phyloP scores from a whole-genome alignment of 257 asterid genomes.

The Gentiana dahurica region DNA sequence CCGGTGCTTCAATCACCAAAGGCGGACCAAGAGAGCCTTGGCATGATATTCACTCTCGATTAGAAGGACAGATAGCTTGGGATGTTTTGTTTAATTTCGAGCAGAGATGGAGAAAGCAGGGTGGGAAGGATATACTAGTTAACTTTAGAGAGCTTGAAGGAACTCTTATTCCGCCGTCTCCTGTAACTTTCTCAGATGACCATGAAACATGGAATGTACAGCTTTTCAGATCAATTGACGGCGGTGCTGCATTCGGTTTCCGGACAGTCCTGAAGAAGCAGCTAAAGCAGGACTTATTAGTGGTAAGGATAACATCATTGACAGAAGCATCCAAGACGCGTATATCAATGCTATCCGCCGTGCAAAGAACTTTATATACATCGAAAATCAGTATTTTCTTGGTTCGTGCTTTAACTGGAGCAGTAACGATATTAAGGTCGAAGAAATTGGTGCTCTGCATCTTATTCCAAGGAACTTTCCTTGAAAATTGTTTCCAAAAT shows the following conservation, averaged over 20 bases:
- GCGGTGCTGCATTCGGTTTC: constrained; percentile 90
- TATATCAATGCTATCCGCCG: constrained; percentile 81
- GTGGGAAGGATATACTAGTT: constrained; percentile 57
- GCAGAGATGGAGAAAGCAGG: constrained; percentile 90
- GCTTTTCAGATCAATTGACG: constrained; percentile 76
- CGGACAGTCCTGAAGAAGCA: constrained; percentile 69
- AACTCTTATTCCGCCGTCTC: constrained; percentile 57
- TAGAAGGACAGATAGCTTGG: constrained; percentile 89
- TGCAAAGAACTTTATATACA: constrained; percentile 66
- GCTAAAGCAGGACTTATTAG: constrained; percentile 67
- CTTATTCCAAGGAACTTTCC: constrained; percentile 67
- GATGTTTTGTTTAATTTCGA: constrained; percentile 75
- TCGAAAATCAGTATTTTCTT: constrained; percentile 76
- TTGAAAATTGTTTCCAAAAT: constrained; percentile 70
- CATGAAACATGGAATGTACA: constrained; percentile 76
- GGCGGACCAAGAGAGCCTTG: constrained; percentile 93
- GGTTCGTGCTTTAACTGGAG: constrained; percentile 73
- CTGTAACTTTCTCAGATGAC: constrained; percentile 62
- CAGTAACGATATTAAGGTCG: constrained; percentile 41
- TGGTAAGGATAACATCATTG: constrained; percentile 72
- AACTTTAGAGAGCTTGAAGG: constrained; percentile 55
- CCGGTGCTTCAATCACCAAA: constrained; percentile 48
- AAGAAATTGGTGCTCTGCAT: constrained; percentile 74
- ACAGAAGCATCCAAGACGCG: constrained; percentile 80
- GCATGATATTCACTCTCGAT: constrained; percentile 76